Base-by-base conservation (phyloP, 805 yeast genomes). In the Metschnikowia kunwiensis region DNA sequence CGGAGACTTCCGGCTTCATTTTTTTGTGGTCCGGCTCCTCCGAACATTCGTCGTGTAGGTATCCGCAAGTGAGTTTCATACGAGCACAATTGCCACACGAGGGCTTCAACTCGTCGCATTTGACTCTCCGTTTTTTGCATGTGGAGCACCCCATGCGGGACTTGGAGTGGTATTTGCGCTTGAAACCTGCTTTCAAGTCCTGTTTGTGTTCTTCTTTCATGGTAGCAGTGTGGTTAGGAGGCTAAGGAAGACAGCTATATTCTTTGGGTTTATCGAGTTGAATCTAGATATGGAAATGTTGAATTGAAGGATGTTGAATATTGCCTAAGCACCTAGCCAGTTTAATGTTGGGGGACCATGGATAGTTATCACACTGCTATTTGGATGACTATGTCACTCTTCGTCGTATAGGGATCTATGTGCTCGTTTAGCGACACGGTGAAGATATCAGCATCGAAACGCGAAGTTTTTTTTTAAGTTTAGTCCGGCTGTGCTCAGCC, bases 101-200 rank as follows among this genome's bases (percentile, higher is more conserved):
- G 1, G 97, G 97, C 42, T 79, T 82, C 1, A 67, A 65, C 58
- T 91, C 97, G 57, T 89, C 97, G 68, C 97, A 89, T 57, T 89
- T 89, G 26, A 91, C 96, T 34, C 97, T 69, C 50, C 97, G 74
- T 46, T 77, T 74, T 55, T 89, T 89, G 62, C 97, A 89, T 2
- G 94, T 85, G 25, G 80, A 75, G 62, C 97, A 89, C 0, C 97
- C 97, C 38, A 78, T 76, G 39, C 95, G 75, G 23, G 95, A 84
- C 60, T 91, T 91, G 42, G 80, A 84, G 57, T 91, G 97, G 53
- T 82, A 91, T 53, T 86, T 83, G 29, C 97, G 72, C 61, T 87
- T 89, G 5, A 32, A 32, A 9, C 45, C 50, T 10, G 32, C 15
- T 61, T 86, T 88, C 4, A 27, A 27, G 26, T 35, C 40, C 21